Evolutionary conservation across 371 early-diverging fungal genomes (phyloP), one percentile per base, ranked within the genome.

Genomic region (Funneliformis caledonium): DNA sequence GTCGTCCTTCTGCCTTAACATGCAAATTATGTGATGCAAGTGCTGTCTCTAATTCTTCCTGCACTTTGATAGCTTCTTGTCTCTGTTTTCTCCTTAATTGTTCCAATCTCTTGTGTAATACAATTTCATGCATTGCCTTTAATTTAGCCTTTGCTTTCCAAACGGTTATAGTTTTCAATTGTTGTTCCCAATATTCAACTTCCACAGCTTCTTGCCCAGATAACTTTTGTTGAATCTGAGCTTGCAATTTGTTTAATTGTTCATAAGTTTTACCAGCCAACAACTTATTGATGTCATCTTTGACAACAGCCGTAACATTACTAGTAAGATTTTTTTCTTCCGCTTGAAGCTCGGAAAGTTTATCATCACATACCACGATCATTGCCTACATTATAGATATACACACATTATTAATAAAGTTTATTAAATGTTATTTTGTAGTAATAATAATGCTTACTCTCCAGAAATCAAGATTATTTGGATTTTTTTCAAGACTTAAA

Each of bases 111-210:
- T 91, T 92, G 42, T 88, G 84, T 9, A 96, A 82, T 12, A 96
- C 86, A 33, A 87, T 88, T 68, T 91, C 88, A 84, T 96, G 96
- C 91, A 95, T 94, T 48, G 88, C 88, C 45, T 88, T 87, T 31
- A 95, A 84, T 76, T 88, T 89, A 8, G 94, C 92, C 86, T 94
- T 94, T 12, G 97, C 94, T 84, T 93, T 95, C 88, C 93, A 94
- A 0, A 97, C 94, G 5, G 90, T 88, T 69, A 97, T 81, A 50
- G 92, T 91, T 65, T 92, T 91, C 60, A 96, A 83, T 14, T 94
- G 84, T 0, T 93, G 92, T 76, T 97, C 97, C 98, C 98, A 98
- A 83, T 96, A 98, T 64, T 97, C 98, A 1, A 95, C 94, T 84
- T 98, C 97, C 19, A 97, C 91, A 3, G 95, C 94, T 45, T 88